Conservation (phyloP, 495 filamentous ascomycete species). For the Trichocladium antarcticum region DNA sequence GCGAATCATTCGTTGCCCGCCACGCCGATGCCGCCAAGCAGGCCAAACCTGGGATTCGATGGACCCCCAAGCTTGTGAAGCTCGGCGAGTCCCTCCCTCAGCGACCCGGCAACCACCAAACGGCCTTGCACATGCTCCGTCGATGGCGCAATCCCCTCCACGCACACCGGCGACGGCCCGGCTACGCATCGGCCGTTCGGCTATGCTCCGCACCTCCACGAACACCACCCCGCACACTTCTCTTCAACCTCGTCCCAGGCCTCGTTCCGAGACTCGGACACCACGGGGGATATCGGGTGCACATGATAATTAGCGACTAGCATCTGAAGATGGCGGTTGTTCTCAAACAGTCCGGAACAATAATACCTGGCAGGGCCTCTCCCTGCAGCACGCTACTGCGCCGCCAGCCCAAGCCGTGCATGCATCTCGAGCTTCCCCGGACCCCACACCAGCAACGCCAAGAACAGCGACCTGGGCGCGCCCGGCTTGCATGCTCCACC, state of each 20-base stretch:
- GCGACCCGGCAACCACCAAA: background rate
- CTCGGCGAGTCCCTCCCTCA: background rate
- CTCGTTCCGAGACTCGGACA: conserved; percentile 9
- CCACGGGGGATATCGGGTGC: conserved; percentile 6
- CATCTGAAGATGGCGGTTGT: too few relatives aligned
- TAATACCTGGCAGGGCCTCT: too few relatives aligned
- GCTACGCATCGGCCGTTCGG: conserved; percentile 4
- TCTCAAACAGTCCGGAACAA: too few relatives aligned
- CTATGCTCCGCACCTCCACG: background rate
- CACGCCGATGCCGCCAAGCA: background rate
- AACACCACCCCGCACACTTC: background rate
- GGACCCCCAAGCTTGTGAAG: background rate
- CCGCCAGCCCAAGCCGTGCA: background rate
- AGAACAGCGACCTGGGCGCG: background rate
- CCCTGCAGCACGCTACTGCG: too few relatives aligned
- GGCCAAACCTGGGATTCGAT: background rate
- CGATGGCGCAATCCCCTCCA: conserved; percentile 1
- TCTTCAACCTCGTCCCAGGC: background rate
- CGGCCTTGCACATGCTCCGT: conserved; percentile 6
- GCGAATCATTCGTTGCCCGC: too few relatives aligned
- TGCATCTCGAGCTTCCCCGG: conserved; percentile 8
- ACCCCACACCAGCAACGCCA: conserved; percentile 5
- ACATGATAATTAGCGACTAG: conserved; percentile 3
- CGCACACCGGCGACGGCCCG: background rate
- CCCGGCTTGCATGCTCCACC: background rate